Base-by-base conservation (phyloP, 768 basidiomycete species). In the Ramaria rubella region DNA sequence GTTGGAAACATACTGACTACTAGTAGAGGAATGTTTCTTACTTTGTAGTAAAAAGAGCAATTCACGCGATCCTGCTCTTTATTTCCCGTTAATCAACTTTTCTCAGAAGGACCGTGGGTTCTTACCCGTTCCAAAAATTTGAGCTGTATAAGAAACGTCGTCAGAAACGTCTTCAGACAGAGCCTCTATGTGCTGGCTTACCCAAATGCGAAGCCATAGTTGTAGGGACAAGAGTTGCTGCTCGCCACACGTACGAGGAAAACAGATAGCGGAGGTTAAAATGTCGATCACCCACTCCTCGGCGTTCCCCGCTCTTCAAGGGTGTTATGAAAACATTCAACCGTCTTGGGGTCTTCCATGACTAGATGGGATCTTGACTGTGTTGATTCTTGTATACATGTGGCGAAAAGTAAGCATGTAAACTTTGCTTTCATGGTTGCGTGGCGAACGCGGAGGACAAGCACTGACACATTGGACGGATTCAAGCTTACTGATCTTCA, bases 41-140 rank as follows among this genome's bases (percentile, higher is more conserved):
- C 89, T 75, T 95, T 95, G 77, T 95, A 94, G 74, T 96, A 98
- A 76, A 99, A 98, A 1, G 94, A 97, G 68, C 95, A 99, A 69
- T 99, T 99, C 61, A 99, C 95, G 64, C 94, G 86, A 68, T 91
- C 89, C 70, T 91, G 90, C 71, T 92, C 90, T 59, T 52, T n/a
- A 59, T 17, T 36, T 52, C 43, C n/a, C 49, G 38, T 57, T 29
- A 60, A 52, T 26, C 14, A 49, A 21, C 42, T 42, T 15, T 12
- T n/a, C 3, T 26, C 36, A 19, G 49, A 54, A 57, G 17, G 19
- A 29, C 26, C 12, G 17, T 38, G 33, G 49, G 21, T n/a, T 64
- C 72, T 64, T 52, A 73, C 72, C 63, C 60, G 90, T 94, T 62
- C 91, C 91, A 64, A 95, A 97, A 69, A 97, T 97, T 60, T 94